Conservation (phyloP, 768 basidiomycete species). For the Paxillus ammoniavirescens region DNA sequence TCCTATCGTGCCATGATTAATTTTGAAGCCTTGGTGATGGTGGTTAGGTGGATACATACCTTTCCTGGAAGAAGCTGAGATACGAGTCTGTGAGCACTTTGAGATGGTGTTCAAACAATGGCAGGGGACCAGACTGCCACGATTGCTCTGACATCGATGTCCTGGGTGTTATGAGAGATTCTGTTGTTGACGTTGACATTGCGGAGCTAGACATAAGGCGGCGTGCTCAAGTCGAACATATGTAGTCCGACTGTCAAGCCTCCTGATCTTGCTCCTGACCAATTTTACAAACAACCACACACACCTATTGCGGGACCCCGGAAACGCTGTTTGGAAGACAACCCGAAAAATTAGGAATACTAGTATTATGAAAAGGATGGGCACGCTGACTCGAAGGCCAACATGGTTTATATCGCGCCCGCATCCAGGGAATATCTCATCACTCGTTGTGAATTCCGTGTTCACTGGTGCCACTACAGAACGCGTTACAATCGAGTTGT, state of each 20-base stretch:
- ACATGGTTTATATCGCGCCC: no score
- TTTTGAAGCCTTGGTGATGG: slow-evolving; percentile 14
- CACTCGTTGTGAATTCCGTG: background rate
- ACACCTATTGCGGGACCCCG: slow-evolving; percentile 15
- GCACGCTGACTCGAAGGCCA: no score
- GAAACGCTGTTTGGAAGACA: background rate
- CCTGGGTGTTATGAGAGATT: slow-evolving; percentile 20
- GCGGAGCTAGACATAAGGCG: background rate
- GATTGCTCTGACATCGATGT: slow-evolving; percentile 28
- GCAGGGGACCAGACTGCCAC: slow-evolving; percentile 50
- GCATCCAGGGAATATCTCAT: no score
- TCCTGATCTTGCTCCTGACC: background rate
- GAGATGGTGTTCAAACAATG: slow-evolving; percentile 72
- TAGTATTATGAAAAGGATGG: no score
- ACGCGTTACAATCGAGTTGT: no score
- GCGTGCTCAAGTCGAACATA: background rate
- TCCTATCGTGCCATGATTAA: slow-evolving; percentile 42
- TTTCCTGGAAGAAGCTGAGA: slow-evolving; percentile 81
- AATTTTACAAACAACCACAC: slow-evolving; percentile 23
- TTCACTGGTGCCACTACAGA: no score
- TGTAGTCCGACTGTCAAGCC: background rate
- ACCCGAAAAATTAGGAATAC: no score
- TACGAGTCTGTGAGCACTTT: slow-evolving; percentile 68
- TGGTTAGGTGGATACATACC: slow-evolving; percentile 44
- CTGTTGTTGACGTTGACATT: slow-evolving; percentile 18